Conservation (phyloP, 106 monocot genomes). For the Iris macrosiphon region DNA sequence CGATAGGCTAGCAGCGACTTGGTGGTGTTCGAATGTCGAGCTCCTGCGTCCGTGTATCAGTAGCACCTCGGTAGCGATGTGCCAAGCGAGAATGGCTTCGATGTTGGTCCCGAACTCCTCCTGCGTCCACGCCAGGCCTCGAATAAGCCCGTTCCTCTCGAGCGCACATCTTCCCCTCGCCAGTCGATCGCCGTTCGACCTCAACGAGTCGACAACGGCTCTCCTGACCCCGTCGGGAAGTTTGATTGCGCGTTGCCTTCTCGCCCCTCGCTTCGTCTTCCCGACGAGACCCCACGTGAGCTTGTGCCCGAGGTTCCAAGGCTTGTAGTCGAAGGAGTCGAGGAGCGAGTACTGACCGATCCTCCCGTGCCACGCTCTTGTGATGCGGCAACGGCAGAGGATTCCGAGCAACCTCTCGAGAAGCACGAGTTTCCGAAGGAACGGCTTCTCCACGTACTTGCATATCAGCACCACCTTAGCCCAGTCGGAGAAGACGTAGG, state of each 20-base stretch:
- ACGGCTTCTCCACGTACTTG: background rate
- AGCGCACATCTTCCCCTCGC: background rate
- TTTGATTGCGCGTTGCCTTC: background rate
- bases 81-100: conserved; percentile 8
- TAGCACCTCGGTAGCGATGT: conserved; percentile 2
- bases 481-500: background rate
- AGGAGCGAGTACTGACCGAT: background rate
- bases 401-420: background rate
- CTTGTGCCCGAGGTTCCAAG: background rate
- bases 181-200: background rate
- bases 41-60: background rate
- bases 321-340: background rate
- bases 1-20: background rate
- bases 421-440: background rate
- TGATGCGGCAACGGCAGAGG: background rate
- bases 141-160: background rate
- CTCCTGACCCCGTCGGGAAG: conserved; percentile 7
- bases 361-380: no score
- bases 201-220: background rate
- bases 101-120: background rate
- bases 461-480: background rate
- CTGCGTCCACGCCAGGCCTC: background rate
- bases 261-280: background rate
- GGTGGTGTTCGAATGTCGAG: background rate
- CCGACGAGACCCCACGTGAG: background rate